A percentile compares a stretch with the other conserved stretches of the same genome.
phyloP scores from a whole-genome alignment of 768 basidiomycete species.

The Suillus subluteus region DNA sequence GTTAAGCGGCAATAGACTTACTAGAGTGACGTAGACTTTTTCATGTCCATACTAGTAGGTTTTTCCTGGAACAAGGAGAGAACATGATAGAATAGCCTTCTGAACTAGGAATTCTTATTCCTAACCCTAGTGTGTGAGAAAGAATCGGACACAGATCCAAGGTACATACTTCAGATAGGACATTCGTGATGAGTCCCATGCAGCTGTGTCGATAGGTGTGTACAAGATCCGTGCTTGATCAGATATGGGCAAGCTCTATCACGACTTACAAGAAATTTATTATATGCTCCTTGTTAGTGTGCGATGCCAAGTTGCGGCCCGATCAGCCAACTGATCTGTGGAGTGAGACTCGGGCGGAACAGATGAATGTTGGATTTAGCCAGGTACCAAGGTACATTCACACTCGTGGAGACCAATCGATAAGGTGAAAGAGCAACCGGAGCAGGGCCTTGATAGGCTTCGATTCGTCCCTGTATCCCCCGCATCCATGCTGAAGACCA shows the following conservation, averaged over 20 bases:
- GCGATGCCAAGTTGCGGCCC: not conserved
- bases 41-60: conserved; percentile 4
- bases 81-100: not conserved
- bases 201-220: not conserved
- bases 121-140: not conserved
- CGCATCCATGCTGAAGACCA: not conserved
- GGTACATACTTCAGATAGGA: not conserved
- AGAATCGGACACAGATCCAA: not conserved
- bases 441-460: not conserved
- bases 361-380: conserved; percentile 1
- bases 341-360: conserved; percentile 4
- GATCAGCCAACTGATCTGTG: conserved; percentile 4
- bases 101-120: not conserved
- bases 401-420: not conserved
- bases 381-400: not conserved
- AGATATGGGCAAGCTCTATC: not conserved
- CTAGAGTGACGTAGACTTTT: not conserved
- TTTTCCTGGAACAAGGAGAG: not conserved
- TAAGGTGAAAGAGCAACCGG: conserved; percentile 1
- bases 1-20: conserved; percentile 2
- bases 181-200: not conserved
- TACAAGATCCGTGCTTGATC: conserved; percentile 1
- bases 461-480: not conserved
- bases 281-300: not conserved
- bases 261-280: not conserved